A percentile compares a stretch with the other conserved stretches of the same genome.
Evolutionary conservation across 768 basidiomycete species (phyloP).

Genomic region (Trametes cubensis): DNA sequence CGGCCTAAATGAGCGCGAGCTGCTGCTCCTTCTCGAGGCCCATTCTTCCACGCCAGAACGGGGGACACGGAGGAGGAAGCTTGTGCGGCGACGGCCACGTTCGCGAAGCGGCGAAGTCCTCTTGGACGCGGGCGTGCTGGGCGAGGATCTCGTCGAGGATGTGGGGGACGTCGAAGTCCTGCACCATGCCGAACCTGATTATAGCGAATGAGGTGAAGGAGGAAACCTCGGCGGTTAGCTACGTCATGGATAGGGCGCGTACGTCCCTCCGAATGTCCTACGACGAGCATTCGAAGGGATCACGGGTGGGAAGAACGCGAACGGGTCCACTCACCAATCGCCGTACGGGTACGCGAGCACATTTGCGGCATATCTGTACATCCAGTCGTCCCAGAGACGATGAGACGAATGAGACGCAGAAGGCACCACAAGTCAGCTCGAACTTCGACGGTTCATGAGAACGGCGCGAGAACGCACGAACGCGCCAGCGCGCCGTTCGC

Average conservation of each 20-base stretch:
- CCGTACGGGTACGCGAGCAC: constrained; percentile 68
- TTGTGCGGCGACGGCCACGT: constrained; percentile 9
- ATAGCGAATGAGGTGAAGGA: background rate
- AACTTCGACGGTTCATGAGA: background rate
- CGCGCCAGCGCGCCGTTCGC: background rate
- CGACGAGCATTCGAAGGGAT: background rate
- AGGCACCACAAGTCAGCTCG: background rate
- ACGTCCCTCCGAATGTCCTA: background rate
- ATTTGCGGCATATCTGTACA: constrained; percentile 66
- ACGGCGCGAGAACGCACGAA: background rate
- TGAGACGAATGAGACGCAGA: no score
- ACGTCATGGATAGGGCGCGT: background rate
- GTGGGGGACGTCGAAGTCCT: constrained; percentile 55
- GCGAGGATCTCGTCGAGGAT: constrained; percentile 51
- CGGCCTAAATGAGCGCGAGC: constrained; percentile 36
- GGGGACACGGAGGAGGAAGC: constrained; percentile 44
- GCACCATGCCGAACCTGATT: constrained; percentile 64
- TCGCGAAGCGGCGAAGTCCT: constrained; percentile 24
- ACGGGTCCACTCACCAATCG: constrained; percentile 58
- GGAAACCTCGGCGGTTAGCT: background rate
- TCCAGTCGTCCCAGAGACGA: no score
- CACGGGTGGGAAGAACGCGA: background rate
- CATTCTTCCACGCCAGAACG: constrained; percentile 75
- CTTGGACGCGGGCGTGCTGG: constrained; percentile 29
- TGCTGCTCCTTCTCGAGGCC: constrained; percentile 65